Conservation (phyloP, 768 basidiomycete genomes). For the Suillus alpinus region DNA sequence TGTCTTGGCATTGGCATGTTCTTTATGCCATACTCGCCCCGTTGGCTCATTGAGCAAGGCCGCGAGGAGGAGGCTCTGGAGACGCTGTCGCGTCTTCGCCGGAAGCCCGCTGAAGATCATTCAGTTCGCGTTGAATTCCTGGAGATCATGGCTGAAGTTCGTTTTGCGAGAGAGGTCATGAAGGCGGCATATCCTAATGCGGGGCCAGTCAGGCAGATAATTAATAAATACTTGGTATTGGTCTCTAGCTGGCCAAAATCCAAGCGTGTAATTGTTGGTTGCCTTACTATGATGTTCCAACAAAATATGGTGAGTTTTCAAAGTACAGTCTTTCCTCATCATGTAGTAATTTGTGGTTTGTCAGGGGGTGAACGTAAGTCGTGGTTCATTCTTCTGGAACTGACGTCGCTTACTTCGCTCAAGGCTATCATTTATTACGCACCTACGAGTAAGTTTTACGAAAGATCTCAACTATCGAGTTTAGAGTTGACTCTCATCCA, state of each 20-base stretch:
- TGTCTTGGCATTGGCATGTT: conserved; percentile 30
- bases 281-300: conserved; percentile 31
- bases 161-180: conserved; percentile 22
- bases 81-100: conserved; percentile 34
- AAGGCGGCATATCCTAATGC: conserved; percentile 21
- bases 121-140: conserved; percentile 37
- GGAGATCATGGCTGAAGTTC: conserved; percentile 38
- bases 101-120: conserved; percentile 28
- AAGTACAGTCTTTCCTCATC: neutral
- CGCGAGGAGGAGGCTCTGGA: conserved; percentile 34
- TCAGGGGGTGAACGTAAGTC: conserved; percentile 27
- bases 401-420: conserved; percentile 3
- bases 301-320: conserved; percentile 28
- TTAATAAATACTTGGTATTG: conserved; percentile 24
- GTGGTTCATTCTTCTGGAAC: neutral
- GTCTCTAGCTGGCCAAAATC: conserved; percentile 30
- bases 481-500: conserved; percentile 16
- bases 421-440: conserved; percentile 30
- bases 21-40: conserved; percentile 41
- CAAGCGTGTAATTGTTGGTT: conserved; percentile 28
- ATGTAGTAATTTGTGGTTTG: conserved; percentile 1
- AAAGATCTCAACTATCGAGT: neutral
- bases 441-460: neutral
- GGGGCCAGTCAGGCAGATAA: conserved; percentile 11
- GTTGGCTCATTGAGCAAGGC: conserved; percentile 40